Evolutionary conservation across 768 basidiomycete species (phyloP), one percentile per base, ranked within the genome.

Genomic region (Strobilomyces echinocephalus): DNA sequence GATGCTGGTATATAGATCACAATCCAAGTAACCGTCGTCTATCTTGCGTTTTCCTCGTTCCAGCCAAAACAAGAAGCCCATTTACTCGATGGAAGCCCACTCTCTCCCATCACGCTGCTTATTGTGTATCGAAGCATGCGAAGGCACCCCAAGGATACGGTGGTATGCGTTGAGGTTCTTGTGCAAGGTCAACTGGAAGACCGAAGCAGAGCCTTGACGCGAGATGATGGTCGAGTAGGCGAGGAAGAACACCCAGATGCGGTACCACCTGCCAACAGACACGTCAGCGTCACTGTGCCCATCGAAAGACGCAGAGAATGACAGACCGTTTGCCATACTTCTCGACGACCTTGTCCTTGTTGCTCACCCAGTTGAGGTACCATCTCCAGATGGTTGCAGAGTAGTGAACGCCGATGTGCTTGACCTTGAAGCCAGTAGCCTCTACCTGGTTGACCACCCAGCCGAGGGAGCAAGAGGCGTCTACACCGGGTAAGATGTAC

Each of bases 131-230:
- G 86, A 87, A n/a, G 77, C 76, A 63, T 97, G 95, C 62, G 80
- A 88, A 16, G 80, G 74, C 28, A 95, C 82, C 30, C 91, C 93
- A 41, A 88, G 83, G 62, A 97, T 80, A 55, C 97, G 88, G 66
- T 92, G 93, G 76, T 85, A 98, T 0, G 86, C 91, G 67, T 98
- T 98, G 59, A 98, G 74, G 78, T 98, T 99, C 78, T 99, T 99
- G 79, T 98, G 95, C 56, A 95, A 73, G 5, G 95, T 97, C 66
- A 99, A 83, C 75, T 98, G 95, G 88, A 95, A 99, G 39, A 97
- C 88, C 0, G 92, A 90, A 8, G 88, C 84, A 12, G 86, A 77
- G 34, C 97, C 97, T 78, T 98, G 91, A 26, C 91, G 81, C 60
- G 87, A 84, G 55, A 76, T 79, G 61, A 99, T 97, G n/a, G 79